Percentiles rank a stretch among this genome's conserved stretches.
Evolutionary conservation across 2,329 filamentous ascomycete species (phyloP).

Genomic region (Scleromitrula shiraiana): DNA sequence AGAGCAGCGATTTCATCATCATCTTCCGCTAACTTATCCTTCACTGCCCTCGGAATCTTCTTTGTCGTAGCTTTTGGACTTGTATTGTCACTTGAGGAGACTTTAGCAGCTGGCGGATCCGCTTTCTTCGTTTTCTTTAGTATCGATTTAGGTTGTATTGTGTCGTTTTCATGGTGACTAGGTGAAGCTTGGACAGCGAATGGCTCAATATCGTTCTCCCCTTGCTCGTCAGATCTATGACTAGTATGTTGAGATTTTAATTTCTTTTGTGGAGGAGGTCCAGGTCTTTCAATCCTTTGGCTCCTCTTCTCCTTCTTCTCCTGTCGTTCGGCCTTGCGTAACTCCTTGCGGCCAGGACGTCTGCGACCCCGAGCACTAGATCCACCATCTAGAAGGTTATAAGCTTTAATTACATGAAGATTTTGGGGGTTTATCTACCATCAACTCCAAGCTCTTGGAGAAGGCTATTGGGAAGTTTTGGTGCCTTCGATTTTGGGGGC

Average conservation of each 20-base stretch:
- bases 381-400: conserved; percentile 1
- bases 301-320: conserved; percentile 23
- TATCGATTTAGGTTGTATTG: conserved; percentile 24
- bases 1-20: conserved; percentile 82
- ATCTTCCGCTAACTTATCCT: conserved; percentile 64
- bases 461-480: conserved; percentile 37
- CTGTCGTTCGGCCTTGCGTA: conserved; percentile 26
- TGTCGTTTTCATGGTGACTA: conserved; percentile 1
- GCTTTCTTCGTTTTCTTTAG: conserved; percentile 22
- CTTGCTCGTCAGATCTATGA: background rate
- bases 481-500: conserved; percentile 29
- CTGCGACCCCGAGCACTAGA: conserved; percentile 18
- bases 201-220: conserved; percentile 3
- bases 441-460: conserved; percentile 37
- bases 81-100: background rate
- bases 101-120: conserved; percentile 6
- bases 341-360: conserved; percentile 26
- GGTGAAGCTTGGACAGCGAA: background rate
- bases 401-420: background rate
- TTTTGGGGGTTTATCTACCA: conserved; percentile 14
- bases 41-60: conserved; percentile 34
- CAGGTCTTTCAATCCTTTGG: conserved; percentile 18
- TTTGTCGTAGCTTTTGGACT: background rate
- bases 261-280: conserved; percentile 23
- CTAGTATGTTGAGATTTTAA: conserved; percentile 17